Conservation (phyloP, 2,329 filamentous ascomycete genomes). For the Pseudophaeomoniella oleicola region DNA sequence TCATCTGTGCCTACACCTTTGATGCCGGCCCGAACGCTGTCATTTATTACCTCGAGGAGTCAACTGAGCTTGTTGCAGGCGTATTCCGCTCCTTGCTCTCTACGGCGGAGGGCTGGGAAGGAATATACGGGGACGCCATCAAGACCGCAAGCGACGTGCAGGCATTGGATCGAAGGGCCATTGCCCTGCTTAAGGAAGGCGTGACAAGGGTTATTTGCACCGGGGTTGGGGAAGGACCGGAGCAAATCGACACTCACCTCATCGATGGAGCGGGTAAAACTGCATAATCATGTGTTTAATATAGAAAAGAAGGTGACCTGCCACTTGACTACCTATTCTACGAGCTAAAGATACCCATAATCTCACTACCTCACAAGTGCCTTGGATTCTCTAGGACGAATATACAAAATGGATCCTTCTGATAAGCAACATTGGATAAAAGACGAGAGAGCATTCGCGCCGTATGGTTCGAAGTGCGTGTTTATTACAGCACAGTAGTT, state of each 20-base stretch:
- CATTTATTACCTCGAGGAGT: conserved; percentile 80
- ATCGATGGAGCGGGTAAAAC: conserved; percentile 50
- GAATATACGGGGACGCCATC: conserved; percentile 41
- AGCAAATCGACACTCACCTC: conserved; percentile 63
- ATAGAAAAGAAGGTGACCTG: too few relatives aligned
- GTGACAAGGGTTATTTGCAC: conserved; percentile 85
- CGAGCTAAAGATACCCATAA: too few relatives aligned
- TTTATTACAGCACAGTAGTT: too few relatives aligned
- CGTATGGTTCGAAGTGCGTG: too few relatives aligned
- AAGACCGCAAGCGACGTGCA: conserved; percentile 36
- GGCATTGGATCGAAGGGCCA: conserved; percentile 42
- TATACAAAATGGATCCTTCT: too few relatives aligned
- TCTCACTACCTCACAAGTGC: too few relatives aligned
- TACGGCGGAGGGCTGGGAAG: conserved; percentile 39
- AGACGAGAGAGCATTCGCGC: too few relatives aligned
- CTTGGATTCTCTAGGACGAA: too few relatives aligned
- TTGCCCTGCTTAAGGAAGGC: conserved; percentile 56
- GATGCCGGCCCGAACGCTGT: conserved; percentile 96
- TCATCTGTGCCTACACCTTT: conserved; percentile 87
- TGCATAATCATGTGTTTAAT: conserved; percentile 3
- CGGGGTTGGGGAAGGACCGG: conserved; percentile 75
- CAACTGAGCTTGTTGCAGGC: conserved; percentile 59
- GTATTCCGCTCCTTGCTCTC: conserved; percentile 64
- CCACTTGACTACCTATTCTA: too few relatives aligned
- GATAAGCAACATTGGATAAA: too few relatives aligned